phyloP scores from a whole-genome alignment of 331 rosid species.

The Cydonia oblonga region DNA sequence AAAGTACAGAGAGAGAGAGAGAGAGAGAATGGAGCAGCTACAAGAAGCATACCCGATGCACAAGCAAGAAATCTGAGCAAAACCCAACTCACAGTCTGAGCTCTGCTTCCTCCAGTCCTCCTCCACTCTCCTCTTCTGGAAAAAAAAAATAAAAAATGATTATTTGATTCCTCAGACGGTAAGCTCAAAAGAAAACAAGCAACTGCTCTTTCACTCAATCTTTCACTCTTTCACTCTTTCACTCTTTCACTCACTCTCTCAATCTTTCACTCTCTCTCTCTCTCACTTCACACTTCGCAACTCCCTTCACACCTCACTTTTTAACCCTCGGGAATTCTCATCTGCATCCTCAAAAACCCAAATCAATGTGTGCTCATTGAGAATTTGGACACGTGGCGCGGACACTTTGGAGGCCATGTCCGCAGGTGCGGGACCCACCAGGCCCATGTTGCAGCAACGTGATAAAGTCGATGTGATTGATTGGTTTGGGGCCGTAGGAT shows the following conservation, averaged over 20 bases:
- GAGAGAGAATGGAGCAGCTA: neutral
- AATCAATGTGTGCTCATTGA: neutral
- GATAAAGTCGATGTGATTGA: neutral
- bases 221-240: neutral
- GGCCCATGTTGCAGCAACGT: neutral
- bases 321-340: neutral
- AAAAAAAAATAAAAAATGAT: conserved; percentile 12
- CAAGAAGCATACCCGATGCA: conserved; percentile 25
- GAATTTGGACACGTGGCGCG: conserved; percentile 8
- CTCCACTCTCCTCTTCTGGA: neutral
- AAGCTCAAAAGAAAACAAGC: neutral
- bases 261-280: neutral
- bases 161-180: conserved; percentile 36
- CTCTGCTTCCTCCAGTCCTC: neutral
- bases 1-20: neutral
- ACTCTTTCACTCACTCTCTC: neutral
- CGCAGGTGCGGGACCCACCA: neutral
- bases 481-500: conserved; percentile 12
- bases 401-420: neutral
- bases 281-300: neutral
- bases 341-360: neutral
- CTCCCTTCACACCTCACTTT: neutral
- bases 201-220: neutral
- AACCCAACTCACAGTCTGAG: conserved; percentile 27
- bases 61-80: conserved; percentile 35